phyloP scores from a whole-genome alignment of 345 rosid species.

The Eucalyptus lansdowneana region DNA sequence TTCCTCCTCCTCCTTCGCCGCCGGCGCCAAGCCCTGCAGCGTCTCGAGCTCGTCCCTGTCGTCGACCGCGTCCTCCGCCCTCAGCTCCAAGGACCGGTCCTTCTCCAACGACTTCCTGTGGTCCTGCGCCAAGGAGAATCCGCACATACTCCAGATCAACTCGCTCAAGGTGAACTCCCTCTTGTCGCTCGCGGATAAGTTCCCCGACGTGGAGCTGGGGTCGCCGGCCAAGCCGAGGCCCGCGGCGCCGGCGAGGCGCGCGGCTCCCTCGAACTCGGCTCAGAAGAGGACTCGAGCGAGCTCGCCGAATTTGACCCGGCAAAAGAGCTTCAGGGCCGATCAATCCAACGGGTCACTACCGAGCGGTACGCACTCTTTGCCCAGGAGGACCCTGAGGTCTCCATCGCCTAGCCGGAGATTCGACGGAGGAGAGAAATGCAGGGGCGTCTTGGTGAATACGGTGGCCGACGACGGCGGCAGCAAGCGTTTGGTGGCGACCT shows the following conservation, averaged over 20 bases:
- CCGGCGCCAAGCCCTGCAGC: conserved; percentile 6
- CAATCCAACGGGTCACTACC: conserved; percentile 1
- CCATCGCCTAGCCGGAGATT: conserved; percentile 24
- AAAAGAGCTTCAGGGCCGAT: conserved; percentile 62
- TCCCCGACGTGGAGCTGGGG: background rate
- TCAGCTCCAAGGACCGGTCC: conserved; percentile 47
- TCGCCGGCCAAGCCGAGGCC: background rate
- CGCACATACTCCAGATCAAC: conserved; percentile 47
- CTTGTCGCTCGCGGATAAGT: background rate
- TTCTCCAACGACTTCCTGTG: conserved; percentile 78
- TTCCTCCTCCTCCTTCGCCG: background rate
- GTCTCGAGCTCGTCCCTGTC: conserved; percentile 18
- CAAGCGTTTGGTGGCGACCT: conserved; percentile 7
- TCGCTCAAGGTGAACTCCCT: conserved; percentile 36
- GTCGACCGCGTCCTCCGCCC: conserved; percentile 10
- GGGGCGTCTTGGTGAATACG: conserved; percentile 1
- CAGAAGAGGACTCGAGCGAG: conserved; percentile 48
- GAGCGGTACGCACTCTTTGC: background rate
- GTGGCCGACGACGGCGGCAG: conserved; percentile 9
- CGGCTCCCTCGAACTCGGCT: conserved; percentile 5
- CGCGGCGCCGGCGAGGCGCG: conserved; percentile 8
- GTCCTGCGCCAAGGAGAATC: conserved; percentile 70
- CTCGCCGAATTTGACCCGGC: conserved; percentile 49
- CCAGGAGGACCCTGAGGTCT: background rate
- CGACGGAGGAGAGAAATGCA: conserved; percentile 15